Evolutionary conservation across 2,329 filamentous ascomycete genomes (phyloP).

Genomic region (Epichloe uncinata): DNA sequence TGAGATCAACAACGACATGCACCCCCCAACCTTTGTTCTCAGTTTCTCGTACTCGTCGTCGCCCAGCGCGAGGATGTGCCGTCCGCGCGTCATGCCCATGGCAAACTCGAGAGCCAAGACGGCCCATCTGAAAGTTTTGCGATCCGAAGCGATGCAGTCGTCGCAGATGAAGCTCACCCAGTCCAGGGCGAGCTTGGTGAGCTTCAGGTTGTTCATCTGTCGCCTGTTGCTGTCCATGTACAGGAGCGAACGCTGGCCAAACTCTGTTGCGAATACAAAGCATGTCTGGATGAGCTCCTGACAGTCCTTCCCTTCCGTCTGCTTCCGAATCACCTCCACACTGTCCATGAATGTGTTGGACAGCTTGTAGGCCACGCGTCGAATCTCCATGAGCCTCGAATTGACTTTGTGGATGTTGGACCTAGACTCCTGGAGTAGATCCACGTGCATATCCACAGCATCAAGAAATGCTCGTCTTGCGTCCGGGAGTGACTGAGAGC

Average conservation of each 20-base stretch:
- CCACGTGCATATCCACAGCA: constrained; percentile 69
- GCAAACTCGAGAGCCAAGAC: constrained; percentile 91
- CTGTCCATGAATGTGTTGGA: constrained; percentile 99
- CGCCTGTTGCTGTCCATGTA: constrained; percentile 94
- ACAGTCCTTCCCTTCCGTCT: constrained; percentile 73
- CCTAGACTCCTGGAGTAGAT: constrained; percentile 80
- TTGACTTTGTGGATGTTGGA: constrained; percentile 92
- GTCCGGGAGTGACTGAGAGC: constrained; percentile 64
- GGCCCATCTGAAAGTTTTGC: constrained; percentile 95
- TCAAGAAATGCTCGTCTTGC: constrained; percentile 70
- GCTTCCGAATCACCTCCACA: constrained; percentile 80
- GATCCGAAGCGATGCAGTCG: constrained; percentile 85
- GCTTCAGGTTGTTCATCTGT: constrained; percentile 92
- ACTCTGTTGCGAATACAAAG: constrained; percentile 98
- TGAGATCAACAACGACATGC: constrained; percentile 93
- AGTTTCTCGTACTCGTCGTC: constrained; percentile 77
- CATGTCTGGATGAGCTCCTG: constrained; percentile 96
- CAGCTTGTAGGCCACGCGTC: constrained; percentile 88
- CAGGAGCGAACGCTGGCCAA: constrained; percentile 83
- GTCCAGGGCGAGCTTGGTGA: constrained; percentile 84
- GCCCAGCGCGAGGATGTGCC: constrained; percentile 81
- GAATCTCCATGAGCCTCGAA: constrained; percentile 79
- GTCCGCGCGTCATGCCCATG: constrained; percentile 91
- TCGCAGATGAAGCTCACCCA: constrained; percentile 98
- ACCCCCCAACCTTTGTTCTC: constrained; percentile 81